Evolutionary conservation across 2,329 filamentous ascomycete species (phyloP), one percentile per base, ranked within the genome.

Genomic region (Rosellinia necatrix): DNA sequence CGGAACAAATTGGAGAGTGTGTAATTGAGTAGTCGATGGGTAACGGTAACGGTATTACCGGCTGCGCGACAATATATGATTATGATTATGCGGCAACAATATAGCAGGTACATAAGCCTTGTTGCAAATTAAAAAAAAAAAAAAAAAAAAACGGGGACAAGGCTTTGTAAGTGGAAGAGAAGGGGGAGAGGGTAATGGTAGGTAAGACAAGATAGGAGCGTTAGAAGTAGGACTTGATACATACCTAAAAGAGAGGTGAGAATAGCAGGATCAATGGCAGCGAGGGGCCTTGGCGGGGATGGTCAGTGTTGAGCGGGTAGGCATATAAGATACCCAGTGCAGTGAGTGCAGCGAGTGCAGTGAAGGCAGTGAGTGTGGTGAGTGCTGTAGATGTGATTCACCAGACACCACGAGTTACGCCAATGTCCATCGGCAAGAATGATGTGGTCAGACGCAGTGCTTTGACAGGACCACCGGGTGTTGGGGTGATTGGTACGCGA

Each of bases 391-490:
- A 24, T 38, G 41, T 21, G 25, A 27, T 56, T 53, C 43, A 46
- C 29, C 15, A 49, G 42, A 41, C 27, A 7, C 24, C 21, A 12
- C 4, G 27, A 21, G 27, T 37, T 17, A 47, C 44, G 38, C 34
- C 17, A 43, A 41, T 13, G 30, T 24, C 24, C 49, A 56, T 53
- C 19, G n/a, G 41, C 44, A 15, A 42, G 37, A 29, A 38, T n/a
- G 32, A 41, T 38, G 34, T 4, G 21, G 12, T 21, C 32, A 30
- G 38, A 41, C 29, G 25, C 1, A 24, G 10, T 13, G 32, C n/a
- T 42, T 54, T 13, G 21, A 32, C n/a, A 17, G 19, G n/a, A n/a
- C 29, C 8, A 35, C 24, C 15, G 17, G 37, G 21, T 4, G 17
- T 13, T 17, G 17, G 22, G 4, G 22, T 22, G 24, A 21, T 27